These are phyloP conservation scores for Syncephalis fuscata DNA, from an alignment of 371 early-diverging fungal species.

Conservation along the genomic window DNA sequence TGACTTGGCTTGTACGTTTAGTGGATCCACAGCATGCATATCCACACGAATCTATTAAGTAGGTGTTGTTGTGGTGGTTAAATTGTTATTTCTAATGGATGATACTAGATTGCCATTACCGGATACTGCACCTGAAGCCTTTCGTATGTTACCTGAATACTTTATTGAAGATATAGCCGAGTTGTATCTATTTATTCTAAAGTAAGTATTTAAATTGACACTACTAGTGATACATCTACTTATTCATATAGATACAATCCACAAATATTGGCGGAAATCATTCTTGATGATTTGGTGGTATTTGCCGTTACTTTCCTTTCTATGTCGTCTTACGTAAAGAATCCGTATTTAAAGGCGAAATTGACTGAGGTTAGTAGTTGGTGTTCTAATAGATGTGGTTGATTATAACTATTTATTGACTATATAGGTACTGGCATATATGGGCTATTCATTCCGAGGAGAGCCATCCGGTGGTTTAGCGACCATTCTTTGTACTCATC, in stretches of 20 bases:
- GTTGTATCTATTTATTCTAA: conserved; percentile 41
- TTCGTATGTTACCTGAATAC: conserved; percentile 83
- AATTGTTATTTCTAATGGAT: background rate
- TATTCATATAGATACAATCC: conserved; percentile 31
- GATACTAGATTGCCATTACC: conserved; percentile 27
- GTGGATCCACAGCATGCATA: conserved; percentile 30
- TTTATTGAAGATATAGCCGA: conserved; percentile 78
- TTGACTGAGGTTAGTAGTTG: conserved; percentile 83
- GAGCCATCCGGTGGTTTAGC: conserved; percentile 43
- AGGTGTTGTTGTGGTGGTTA: too few relatives aligned
- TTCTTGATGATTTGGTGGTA: conserved; percentile 51
- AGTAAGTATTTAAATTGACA: conserved; percentile 14
- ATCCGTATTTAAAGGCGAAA: conserved; percentile 88
- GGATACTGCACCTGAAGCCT: conserved; percentile 25
- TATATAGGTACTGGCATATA: background rate
- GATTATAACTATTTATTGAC: too few relatives aligned
- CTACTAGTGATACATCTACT: background rate
- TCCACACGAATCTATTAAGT: conserved; percentile 26
- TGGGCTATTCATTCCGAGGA: conserved; percentile 15
- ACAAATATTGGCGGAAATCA: conserved; percentile 28
- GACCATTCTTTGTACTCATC: conserved; percentile 48
- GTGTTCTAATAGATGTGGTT: too few relatives aligned
- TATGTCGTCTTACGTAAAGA: conserved; percentile 65
- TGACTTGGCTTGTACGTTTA: conserved; percentile 58
- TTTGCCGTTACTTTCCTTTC: conserved; percentile 67